Evolutionary conservation across 2,329 filamentous ascomycete genomes (phyloP), one percentile per base, ranked within the genome.

Genomic region (Zymoseptoria pseudotritici): DNA sequence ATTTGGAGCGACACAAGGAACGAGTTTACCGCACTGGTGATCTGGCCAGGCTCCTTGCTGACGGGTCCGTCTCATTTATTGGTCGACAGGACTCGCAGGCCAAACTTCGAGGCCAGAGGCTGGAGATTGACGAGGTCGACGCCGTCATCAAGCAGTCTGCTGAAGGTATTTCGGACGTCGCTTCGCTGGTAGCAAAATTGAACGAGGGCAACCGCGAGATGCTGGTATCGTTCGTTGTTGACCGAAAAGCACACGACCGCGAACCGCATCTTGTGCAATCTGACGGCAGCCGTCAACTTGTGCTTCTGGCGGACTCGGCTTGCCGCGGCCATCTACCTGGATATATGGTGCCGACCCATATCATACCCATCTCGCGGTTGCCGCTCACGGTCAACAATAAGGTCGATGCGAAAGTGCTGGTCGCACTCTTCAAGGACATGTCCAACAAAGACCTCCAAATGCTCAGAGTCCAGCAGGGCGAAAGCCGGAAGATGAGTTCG

Each of bases 51-150:
- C 80, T 96, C 17, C 76, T 96, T 7, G 81, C 91, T 57, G 88
- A 97, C 71, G 86, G 85, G 0, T 90, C 87, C 51, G 92, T 96
- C 65, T 88, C 93, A 58, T 97, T 97, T 70, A 79, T 95, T 2
- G 92, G 93, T 2, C 84, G 93, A 13, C 88, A 88, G 5, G 93
- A 97, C 70, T 91, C 96, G 58, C 92, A 97, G 74, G 87, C 96
- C 63, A 97, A 97, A 72, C 81, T 97, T 2, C 85, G 93, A 10
- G 92, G 92, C 0, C 92, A 97, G 72, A 82, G 92, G 13, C 81
- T 97, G 0, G 93, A 97, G 69, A 88, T 96, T 61, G 89, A 88
- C 0, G 92, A 97, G 76, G 96, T 97, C 73, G 94, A 96, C 66
- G 86, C 92, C 54, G 84, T 88, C 8, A 90, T 96, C 67, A 86